These are phyloP conservation scores for Metarhizium robertsii DNA, from an alignment of 2,329 filamentous ascomycete genomes.

Conservation along the genomic window DNA sequence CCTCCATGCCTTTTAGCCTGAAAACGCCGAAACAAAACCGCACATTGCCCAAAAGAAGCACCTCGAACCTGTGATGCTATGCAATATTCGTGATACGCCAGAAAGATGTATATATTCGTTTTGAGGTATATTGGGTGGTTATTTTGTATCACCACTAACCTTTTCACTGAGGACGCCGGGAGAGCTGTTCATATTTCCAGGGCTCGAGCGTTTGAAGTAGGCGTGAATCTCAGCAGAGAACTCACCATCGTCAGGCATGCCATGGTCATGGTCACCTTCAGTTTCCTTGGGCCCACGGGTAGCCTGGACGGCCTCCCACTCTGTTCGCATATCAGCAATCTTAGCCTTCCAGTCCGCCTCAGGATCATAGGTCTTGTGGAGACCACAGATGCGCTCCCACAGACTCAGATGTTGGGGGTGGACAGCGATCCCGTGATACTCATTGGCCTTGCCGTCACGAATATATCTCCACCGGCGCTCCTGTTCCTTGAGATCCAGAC, in stretches of 20 bases:
- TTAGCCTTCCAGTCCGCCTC: slow-evolving; percentile 74
- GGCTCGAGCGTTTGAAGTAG: slow-evolving; percentile 40
- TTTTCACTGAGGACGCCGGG: slow-evolving; percentile 21
- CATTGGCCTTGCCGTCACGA: slow-evolving; percentile 61
- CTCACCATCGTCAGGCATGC: slow-evolving; percentile 35
- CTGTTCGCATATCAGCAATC: slow-evolving; percentile 68
- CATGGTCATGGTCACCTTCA: slow-evolving; percentile 24
- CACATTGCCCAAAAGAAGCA: background rate
- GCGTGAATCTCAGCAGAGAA: slow-evolving; percentile 44
- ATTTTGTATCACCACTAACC: slow-evolving; percentile 5
- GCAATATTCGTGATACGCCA: background rate
- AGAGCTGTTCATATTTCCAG: slow-evolving; percentile 12
- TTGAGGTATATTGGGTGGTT: background rate
- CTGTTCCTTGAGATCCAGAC: slow-evolving; percentile 93
- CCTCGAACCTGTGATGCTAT: background rate
- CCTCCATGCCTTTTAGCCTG: background rate
- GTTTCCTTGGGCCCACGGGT: slow-evolving; percentile 38
- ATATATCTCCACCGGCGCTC: slow-evolving; percentile 90
- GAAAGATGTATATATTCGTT: background rate
- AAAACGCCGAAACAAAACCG: background rate
- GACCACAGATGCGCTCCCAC: slow-evolving; percentile 75
- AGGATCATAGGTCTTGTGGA: slow-evolving; percentile 75
- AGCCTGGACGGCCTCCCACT: slow-evolving; percentile 48
- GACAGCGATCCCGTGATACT: slow-evolving; percentile 90
- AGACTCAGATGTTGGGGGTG: slow-evolving; percentile 80